Base-by-base conservation (phyloP, 495 filamentous ascomycete genomes). In the Aspergillus funiculosus region DNA sequence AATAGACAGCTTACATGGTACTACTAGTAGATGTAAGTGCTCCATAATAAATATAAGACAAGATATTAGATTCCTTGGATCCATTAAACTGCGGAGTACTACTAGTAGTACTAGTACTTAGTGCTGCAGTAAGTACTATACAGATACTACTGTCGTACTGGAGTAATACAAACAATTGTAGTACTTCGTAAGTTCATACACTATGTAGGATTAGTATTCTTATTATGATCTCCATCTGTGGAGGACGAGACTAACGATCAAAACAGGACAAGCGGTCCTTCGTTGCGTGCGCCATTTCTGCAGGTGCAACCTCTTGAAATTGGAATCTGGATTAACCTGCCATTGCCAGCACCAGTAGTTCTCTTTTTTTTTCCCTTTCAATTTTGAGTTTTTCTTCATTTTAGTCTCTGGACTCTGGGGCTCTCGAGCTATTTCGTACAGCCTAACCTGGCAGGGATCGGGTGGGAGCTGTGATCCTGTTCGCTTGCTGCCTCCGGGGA, bases 221-320 rank as follows among this genome's bases (percentile, higher is more conserved):
- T n/a, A 21, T 9, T 19, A 37, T 37, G 34, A 37, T 37, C 34
- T 37, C 15, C 34, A 37, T 19, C 15, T 21, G 5, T 11, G 5
- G 15, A 37, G 17, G 17, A 19, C n/a, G n/a, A 9, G 32, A 36
- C 32, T 0, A 18, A 22, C 34, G 17, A 37, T 37, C 34, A 15
- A 9, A 37, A 21, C 17, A 21, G 1, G 34, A 9, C 13, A 37
- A 37, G 34, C 34, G 34, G 34, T 37, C 34, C 34, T 19, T 37
- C 14, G 6, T n/a, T 34, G 37, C 49, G 35, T 57, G 51, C 54
- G 50, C 54, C 54, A 57, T 51, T 57, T 53, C 54, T 57, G 54
- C 54, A 57, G 54, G 54, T 57, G 54, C 54, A 53, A 43, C 29
- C 34, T n/a, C n/a, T n/a, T n/a, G n/a, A n/a, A n/a, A n/a, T n/a